Percentiles rank a stretch among this genome's conserved stretches.
phyloP scores from a whole-genome alignment of 148 eudicot genomes.

The Silene conica region DNA sequence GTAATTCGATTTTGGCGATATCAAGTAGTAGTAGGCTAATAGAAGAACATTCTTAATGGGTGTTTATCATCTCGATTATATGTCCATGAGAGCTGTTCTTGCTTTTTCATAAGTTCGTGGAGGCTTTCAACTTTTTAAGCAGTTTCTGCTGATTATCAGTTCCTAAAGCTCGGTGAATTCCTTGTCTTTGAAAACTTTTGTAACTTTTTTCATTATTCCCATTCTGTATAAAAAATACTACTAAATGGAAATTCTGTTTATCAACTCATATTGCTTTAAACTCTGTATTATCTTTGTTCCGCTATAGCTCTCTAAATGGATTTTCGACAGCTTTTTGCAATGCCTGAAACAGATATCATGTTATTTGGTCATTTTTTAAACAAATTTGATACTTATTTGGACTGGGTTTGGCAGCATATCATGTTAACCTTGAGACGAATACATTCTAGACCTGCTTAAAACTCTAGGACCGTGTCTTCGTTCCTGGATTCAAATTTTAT shows the following conservation, averaged over 20 bases:
- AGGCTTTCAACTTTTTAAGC: not conserved
- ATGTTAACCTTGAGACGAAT: not conserved
- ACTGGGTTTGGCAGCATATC: slow-evolving; percentile 10
- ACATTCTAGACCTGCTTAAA: not conserved
- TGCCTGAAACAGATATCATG: slow-evolving; percentile 69
- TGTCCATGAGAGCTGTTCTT: not conserved
- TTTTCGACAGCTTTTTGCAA: slow-evolving; percentile 72
- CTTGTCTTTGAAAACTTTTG: not conserved
- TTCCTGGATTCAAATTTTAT: not conserved
- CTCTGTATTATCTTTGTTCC: not conserved
- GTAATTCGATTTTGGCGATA: not conserved
- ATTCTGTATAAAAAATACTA: not conserved
- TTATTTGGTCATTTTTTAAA: not conserved
- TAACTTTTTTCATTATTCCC: not conserved
- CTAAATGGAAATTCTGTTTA: not conserved
- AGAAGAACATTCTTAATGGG: not conserved
- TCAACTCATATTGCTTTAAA: not conserved
- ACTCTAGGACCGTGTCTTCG: not conserved
- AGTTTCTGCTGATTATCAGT: not conserved
- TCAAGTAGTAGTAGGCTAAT: not conserved
- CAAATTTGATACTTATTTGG: not conserved
- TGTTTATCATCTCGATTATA: not conserved
- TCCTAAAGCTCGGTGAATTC: not conserved
- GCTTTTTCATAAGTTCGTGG: not conserved
- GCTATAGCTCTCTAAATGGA: slow-evolving; percentile 13